phyloP scores from a whole-genome alignment of 495 filamentous ascomycete species.

The Neurospora sp. region DNA sequence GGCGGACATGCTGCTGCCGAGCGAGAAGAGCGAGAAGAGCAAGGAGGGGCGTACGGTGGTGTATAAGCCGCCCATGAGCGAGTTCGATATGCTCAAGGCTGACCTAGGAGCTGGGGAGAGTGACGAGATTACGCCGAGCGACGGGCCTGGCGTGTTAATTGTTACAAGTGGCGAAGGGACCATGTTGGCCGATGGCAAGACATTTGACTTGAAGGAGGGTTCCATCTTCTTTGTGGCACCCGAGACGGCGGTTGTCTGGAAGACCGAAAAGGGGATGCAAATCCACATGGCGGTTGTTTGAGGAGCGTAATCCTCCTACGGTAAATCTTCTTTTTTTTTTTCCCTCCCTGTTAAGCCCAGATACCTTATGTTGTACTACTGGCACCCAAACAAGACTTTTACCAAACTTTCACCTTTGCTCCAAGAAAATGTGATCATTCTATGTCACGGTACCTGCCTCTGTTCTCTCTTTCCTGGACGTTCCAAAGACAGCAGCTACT shows the following conservation, averaged over 20 bases:
- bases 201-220: slow-evolving; percentile 49
- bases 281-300: slow-evolving; percentile 39
- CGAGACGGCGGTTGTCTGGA: slow-evolving; percentile 42
- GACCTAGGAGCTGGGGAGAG: slow-evolving; percentile 45
- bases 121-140: slow-evolving; percentile 45
- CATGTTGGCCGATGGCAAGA: slow-evolving; percentile 45
- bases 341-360: neutral
- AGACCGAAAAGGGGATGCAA: slow-evolving; percentile 40
- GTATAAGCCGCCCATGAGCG: slow-evolving; percentile 59
- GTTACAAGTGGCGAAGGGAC: slow-evolving; percentile 51
- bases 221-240: slow-evolving; percentile 60
- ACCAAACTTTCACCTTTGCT: neutral
- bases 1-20: slow-evolving; percentile 41
- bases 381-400: neutral
- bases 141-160: slow-evolving; percentile 57
- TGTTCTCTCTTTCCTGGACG: neutral
- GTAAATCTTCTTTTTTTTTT: neutral
- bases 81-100: slow-evolving; percentile 60
- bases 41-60: slow-evolving; percentile 47
- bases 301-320: neutral
- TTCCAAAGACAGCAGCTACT: neutral
- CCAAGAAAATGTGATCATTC: neutral
- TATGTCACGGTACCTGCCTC: neutral
- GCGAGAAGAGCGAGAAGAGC: slow-evolving; percentile 41
- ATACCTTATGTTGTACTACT: neutral